Base-by-base conservation (phyloP, 176 grass and related monocot genomes). In the Pontederia crassipes region DNA sequence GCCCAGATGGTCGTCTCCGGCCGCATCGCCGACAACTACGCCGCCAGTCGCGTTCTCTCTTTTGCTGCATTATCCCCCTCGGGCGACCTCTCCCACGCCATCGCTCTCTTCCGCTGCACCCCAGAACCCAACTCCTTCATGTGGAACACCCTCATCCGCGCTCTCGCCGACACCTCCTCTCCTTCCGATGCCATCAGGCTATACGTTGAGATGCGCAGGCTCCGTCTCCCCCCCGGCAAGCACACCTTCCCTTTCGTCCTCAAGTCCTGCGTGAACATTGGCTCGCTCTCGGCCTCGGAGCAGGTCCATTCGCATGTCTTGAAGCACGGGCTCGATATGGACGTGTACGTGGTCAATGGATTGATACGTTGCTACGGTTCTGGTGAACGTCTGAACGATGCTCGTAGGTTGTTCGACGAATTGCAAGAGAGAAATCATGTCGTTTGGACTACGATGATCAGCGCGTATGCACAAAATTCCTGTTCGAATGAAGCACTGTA, bases 171-270 rank as follows among this genome's bases (percentile, higher is more conserved):
- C 29, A 66, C 71, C 18, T 52, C 78, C 49, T 78, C 69, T 2
- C 72, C 72, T 0, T 47, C 63, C 49, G 32, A 70, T 24, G 63
- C 82, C 11, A 26, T 80, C 78, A 48, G 59, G 28, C 65, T 85
- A 47, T 65, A 60, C 54, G 35, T 40, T 17, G 28, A 63, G 13
- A 72, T 62, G 53, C 61, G 54, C 13, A 35, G n/a, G 8, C 50
- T 26, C 20, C 35, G 64, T 17, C 6, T 24, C 28, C 45, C 54
- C 13, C 70, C 78, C 4, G 78, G 79, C 9, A 59, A 74, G 18
- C 78, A 82, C 24, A 81, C 79, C 28, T 75, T 84, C 49, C 65
- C 81, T 8, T 75, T 75, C 64, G 75, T 89, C 56, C 81, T 89
- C 13, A 78, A 81, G 58, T 74, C 74, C 27, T 75, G 68, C 49